Base-by-base conservation (phyloP, 306 rosid genomes). In the Cyclanthera cordifolia region DNA sequence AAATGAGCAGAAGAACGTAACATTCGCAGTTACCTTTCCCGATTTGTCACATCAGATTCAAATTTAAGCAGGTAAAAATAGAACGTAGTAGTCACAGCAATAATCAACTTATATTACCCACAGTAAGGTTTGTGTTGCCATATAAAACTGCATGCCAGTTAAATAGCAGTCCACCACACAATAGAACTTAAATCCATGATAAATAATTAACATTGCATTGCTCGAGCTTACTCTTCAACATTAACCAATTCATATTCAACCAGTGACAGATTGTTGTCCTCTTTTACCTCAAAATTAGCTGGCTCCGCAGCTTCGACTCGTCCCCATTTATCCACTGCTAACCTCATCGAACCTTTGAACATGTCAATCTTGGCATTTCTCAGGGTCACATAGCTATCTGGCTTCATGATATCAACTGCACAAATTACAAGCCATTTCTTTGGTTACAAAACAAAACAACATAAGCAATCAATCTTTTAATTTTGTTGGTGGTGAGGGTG, bases 281-380 rank as follows among this genome's bases (percentile, higher is more conserved):
- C 97, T 81, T 77, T 85, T 65, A 87, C 95, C 69, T 81, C 86
- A 72, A 90, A 87, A 32, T 69, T 27, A 53, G 87, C 92, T 12
- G 95, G 90, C 66, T 87, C 95, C 0, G 92, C 58, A 13, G 55
- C 86, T 81, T 90, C 97, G 65, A 85, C 73, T 41, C 92, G 95
- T 7, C 97, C 97, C 97, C 95, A 87, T 80, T 83, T 88, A 78
- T 87, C 95, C 64, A 87, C 97, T 0, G 87, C 97, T 57, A 88
- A 84, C 87, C 95, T 90, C 97, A 90, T 88, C 0, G 97, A 88
- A 32, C 95, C 97, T 77, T 90, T 90, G 77, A 90, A 90, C 97
- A 90, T 86, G 87, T 86, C 97, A 54, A 90, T 88, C 90, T 84
- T 90, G 2, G 97, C 95, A 73, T 90, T 90, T 8, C 95, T 88